Conservation (phyloP, 2,329 filamentous ascomycete species). For the Alternaria panax region DNA sequence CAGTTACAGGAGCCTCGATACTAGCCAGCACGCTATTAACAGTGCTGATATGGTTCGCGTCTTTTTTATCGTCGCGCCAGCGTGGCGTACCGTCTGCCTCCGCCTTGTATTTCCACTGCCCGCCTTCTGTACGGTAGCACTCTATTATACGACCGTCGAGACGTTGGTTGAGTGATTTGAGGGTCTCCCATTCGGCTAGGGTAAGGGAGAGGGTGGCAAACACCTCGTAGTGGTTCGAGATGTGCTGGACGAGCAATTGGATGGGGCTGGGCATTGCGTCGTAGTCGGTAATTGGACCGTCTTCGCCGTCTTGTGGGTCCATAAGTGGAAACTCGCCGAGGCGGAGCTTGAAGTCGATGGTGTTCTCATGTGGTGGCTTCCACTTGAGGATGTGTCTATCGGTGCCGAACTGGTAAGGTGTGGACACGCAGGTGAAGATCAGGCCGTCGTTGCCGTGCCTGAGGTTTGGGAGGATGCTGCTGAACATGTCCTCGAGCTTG, state of each 20-base stretch:
- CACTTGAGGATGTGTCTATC: slow-evolving; percentile 95
- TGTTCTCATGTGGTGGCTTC: slow-evolving; percentile 96
- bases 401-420: slow-evolving; percentile 86
- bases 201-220: slow-evolving; percentile 74
- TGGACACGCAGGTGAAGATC: slow-evolving; percentile 94
- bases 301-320: slow-evolving; percentile 73
- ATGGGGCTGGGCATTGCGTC: slow-evolving; percentile 74
- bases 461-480: slow-evolving; percentile 79
- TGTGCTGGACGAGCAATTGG: slow-evolving; percentile 74
- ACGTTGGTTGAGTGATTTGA: slow-evolving; percentile 77
- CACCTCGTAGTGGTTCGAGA: slow-evolving; percentile 67
- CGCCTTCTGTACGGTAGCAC: slow-evolving; percentile 78
- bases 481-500: slow-evolving; percentile 79
- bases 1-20: slow-evolving; percentile 83
- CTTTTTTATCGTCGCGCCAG: slow-evolving; percentile 89
- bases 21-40: slow-evolving; percentile 88
- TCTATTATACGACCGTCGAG: slow-evolving; percentile 91
- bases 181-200: slow-evolving; percentile 79
- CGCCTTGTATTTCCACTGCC: slow-evolving; percentile 76
- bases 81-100: slow-evolving; percentile 65
- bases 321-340: slow-evolving; percentile 74
- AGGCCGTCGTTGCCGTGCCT: slow-evolving; percentile 95
- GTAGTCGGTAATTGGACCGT: slow-evolving; percentile 75
- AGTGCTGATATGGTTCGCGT: slow-evolving; percentile 87
- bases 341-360: slow-evolving; percentile 85